These are phyloP conservation scores for Trametes maxima DNA, from an alignment of 768 basidiomycete species.

Conservation along the genomic window DNA sequence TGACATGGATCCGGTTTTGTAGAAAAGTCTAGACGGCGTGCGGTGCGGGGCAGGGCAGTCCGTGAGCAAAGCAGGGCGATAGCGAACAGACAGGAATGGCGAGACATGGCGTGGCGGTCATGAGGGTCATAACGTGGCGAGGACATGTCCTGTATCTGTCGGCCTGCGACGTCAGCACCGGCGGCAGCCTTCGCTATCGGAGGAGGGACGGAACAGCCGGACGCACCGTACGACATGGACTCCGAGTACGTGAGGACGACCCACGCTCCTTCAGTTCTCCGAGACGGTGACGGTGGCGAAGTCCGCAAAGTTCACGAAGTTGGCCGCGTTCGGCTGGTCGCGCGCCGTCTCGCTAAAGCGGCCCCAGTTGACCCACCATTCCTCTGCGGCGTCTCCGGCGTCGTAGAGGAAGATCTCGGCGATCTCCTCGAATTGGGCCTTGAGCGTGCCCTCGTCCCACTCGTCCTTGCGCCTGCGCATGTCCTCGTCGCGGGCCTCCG, in stretches of 20 bases:
- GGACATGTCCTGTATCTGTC: background rate
- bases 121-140: conserved; percentile 3
- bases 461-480: conserved; percentile 41
- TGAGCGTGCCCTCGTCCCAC: conserved; percentile 50
- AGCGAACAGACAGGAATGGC: background rate
- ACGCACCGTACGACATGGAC: background rate
- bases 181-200: background rate
- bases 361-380: conserved; percentile 69
- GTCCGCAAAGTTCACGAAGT: conserved; percentile 14
- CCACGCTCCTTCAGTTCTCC: background rate
- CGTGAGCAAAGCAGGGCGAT: conserved; percentile 8
- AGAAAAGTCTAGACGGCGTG: background rate
- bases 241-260: background rate
- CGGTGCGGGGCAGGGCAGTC: background rate
- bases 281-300: conserved; percentile 21
- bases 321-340: conserved; percentile 15
- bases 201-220: background rate
- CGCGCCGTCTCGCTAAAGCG: conserved; percentile 42
- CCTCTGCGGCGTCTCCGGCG: conserved; percentile 57
- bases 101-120: conserved; percentile 2
- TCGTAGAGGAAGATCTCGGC: conserved; percentile 53
- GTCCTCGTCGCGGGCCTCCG: conserved; percentile 46
- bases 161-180: background rate
- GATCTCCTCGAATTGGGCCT: conserved; percentile 54
- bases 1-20: background rate